These are phyloP conservation scores for Fraxinus quadrangulata DNA, from an alignment of 257 asterid species.

Conservation along the genomic window DNA sequence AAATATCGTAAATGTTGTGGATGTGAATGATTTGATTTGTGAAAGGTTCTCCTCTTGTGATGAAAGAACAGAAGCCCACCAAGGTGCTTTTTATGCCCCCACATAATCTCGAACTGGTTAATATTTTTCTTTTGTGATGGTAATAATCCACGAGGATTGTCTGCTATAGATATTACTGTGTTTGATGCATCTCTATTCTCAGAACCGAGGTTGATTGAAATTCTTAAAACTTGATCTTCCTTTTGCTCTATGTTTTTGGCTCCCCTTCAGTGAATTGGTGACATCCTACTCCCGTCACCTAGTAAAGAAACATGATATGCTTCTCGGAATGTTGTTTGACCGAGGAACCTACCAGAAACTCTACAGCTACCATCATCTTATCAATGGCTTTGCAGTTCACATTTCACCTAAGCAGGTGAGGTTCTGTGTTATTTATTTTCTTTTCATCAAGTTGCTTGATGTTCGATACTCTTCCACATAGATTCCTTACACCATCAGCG, in stretches of 20 bases:
- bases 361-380: conserved; percentile 90
- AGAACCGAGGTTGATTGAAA: conserved; percentile 11
- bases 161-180: neutral
- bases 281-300: conserved; percentile 73
- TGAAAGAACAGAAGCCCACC: neutral
- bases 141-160: neutral
- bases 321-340: conserved; percentile 86
- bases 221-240: conserved; percentile 12
- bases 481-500: conserved; percentile 45
- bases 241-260: conserved; percentile 27
- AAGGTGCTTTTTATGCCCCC: neutral
- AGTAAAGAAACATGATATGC: conserved; percentile 89
- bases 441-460: conserved; percentile 16
- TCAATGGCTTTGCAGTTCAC: conserved; percentile 93
- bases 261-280: conserved; percentile 65
- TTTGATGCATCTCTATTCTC: conserved; percentile 8
- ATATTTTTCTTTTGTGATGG: neutral
- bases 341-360: conserved; percentile 77
- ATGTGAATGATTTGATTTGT: neutral
- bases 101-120: neutral
- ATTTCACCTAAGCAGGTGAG: conserved; percentile 89
- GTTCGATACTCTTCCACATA: conserved; percentile 13
- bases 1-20: neutral
- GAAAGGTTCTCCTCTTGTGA: neutral
- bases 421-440: conserved; percentile 27